These are phyloP conservation scores for Closterium sp. DNA, from an alignment of 139 green algal genomes.

Conservation along the genomic window DNA sequence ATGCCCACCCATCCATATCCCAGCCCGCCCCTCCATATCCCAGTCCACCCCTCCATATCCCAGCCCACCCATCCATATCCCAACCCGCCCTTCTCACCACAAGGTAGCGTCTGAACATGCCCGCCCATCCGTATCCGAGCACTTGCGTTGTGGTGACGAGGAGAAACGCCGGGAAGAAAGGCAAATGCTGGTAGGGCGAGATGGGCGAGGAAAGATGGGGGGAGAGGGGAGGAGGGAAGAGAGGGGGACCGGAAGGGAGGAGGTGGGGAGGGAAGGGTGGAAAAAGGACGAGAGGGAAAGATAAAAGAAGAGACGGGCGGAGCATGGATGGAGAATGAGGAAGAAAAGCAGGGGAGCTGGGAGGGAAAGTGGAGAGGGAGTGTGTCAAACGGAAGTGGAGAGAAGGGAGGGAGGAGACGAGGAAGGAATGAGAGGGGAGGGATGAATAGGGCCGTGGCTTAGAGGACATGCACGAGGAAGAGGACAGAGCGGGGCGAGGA, in stretches of 20 bases:
- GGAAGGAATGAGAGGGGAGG: not conserved
- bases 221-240: not conserved
- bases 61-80: not conserved
- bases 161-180: constrained; percentile 14
- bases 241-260: not conserved
- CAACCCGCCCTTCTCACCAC: not conserved
- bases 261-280: not conserved
- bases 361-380: not conserved
- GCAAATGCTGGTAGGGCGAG: not conserved
- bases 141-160: constrained; percentile 26
- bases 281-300: not conserved
- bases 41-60: no score
- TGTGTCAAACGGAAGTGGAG: not conserved
- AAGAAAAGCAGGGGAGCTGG: not conserved
- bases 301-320: not conserved
- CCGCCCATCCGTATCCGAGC: constrained; percentile 23
- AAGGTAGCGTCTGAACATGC: constrained; percentile 7
- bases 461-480: not conserved
- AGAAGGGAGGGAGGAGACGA: not conserved
- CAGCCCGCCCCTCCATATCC: no score
- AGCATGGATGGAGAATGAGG: not conserved
- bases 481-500: not conserved
- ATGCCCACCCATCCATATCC: no score
- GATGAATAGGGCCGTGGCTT: not conserved
- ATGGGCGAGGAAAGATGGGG: not conserved